Evolutionary conservation across 2,329 filamentous ascomycete genomes (phyloP), one percentile per base, ranked within the genome.

Genomic region (Incumbomyces lentus): DNA sequence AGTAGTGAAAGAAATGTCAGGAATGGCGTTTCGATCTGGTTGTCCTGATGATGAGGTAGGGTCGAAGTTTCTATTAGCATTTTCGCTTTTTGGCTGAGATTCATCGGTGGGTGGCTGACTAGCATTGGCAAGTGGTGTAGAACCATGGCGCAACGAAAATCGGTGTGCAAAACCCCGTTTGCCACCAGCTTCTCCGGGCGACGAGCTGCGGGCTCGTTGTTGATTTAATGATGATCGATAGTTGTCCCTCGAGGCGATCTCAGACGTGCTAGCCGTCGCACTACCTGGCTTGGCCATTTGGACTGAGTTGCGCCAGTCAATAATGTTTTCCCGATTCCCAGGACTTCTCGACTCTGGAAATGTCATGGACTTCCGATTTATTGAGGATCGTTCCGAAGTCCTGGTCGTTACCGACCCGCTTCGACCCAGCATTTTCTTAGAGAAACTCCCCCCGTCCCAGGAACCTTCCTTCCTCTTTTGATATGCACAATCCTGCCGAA

Each of bases 401-500:
- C 70, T 70, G 1, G 74, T 76, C 30, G 68, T 75, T 4, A 78
- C 64, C 1, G 86, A 71, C 30, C 76, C 78, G 18, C 74, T 74
- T 36, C 71, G 66, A 8, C 64, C 62, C 11, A 75, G 64, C 39
- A 86, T 66, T 56, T 79, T 81, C 53, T 79, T 80, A 8, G 85
- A 88, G 56, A 94, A 84, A 13, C 84, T 90, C 1, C 76, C 75
- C 0, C 82, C 79, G 55, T 95, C 87, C 82, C 83, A 90, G 32
- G 74, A 77, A 46, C 88, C 86, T 48, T 81, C 76, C 46, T 78
- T 75, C 4, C 90, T 81, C 64, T 94, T 95, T 40, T 73, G 66
- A 56, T 77, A 86, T 0, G 90, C 92, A 60, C 90, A 95, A 61
- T 98, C 92, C 64, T 96, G 90, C 16, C 92, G 79, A 61, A 95